phyloP scores from a whole-genome alignment of 2,329 filamentous ascomycete species.

The Aureobasidium leucospermi region DNA sequence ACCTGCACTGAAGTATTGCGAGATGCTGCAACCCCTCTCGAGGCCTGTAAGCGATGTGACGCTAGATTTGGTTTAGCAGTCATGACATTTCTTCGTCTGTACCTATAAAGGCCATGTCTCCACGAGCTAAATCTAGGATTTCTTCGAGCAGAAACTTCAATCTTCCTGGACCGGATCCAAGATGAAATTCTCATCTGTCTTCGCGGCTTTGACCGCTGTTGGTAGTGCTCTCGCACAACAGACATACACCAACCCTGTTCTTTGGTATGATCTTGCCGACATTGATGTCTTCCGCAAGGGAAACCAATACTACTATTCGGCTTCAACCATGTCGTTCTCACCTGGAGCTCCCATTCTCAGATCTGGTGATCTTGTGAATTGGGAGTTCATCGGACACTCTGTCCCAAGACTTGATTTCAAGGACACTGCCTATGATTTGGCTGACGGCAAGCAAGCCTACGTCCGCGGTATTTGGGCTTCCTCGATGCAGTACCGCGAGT shows the following conservation, averaged over 20 bases:
- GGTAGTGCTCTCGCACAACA: background rate
- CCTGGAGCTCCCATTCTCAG: constrained; percentile 50
- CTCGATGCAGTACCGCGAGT: constrained; percentile 45
- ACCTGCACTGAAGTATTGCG: background rate
- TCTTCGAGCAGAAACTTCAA: background rate
- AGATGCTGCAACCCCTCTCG: background rate
- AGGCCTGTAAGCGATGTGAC: background rate
- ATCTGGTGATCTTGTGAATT: constrained; percentile 50
- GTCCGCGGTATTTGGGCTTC: constrained; percentile 51
- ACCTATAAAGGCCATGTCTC: background rate
- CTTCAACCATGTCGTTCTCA: constrained; percentile 51
- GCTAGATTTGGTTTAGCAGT: background rate
- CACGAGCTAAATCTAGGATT: background rate
- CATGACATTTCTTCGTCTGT: background rate
- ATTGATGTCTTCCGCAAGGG: constrained; percentile 47
- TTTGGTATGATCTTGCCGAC: constrained; percentile 51
- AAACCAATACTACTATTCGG: constrained; percentile 47
- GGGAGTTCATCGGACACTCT: constrained; percentile 35
- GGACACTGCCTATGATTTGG: constrained; percentile 40
- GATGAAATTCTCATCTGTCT: constrained; percentile 4
- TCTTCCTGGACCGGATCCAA: background rate
- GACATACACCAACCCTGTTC: constrained; percentile 44
- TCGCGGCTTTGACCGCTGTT: background rate
- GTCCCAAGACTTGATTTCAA: constrained; percentile 33
- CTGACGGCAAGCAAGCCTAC: constrained; percentile 37